phyloP scores from a whole-genome alignment of 129 eudicot species.

The Ambrosia artemisiifolia region DNA sequence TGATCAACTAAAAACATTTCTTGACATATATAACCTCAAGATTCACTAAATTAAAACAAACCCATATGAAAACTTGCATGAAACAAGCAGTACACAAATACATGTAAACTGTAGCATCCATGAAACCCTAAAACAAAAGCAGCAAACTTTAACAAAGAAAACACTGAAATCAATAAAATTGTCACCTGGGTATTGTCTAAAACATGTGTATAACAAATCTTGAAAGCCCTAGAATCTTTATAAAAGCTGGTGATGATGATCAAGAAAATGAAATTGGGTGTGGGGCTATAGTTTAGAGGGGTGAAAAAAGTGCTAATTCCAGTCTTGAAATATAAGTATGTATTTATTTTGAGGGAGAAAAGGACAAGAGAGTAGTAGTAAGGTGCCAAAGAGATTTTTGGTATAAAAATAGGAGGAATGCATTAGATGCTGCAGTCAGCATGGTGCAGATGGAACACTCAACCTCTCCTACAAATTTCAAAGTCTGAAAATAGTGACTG shows the following conservation, averaged over 20 bases:
- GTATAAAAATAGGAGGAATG: constrained; percentile 29
- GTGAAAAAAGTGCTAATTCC: constrained; percentile 38
- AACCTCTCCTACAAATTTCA: constrained; percentile 2
- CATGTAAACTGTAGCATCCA: neutral
- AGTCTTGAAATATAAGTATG: constrained; percentile 21
- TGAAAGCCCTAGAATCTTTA: constrained; percentile 38
- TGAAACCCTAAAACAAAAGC: constrained; percentile 33
- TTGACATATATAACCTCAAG: too few relatives aligned
- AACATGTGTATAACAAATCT: constrained; percentile 21
- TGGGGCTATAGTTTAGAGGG: constrained; percentile 32
- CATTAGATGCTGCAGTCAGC: constrained; percentile 37
- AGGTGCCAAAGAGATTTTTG: constrained; percentile 41
- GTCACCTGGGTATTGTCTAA: constrained; percentile 34
- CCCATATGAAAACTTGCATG: constrained; percentile 20
- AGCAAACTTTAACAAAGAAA: neutral
- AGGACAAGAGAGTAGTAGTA: constrained; percentile 27
- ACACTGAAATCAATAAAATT: constrained; percentile 21
- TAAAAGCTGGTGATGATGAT: constrained; percentile 25
- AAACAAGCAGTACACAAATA: neutral
- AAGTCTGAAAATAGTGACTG: constrained; percentile 27
- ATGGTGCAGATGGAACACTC: constrained; percentile 22
- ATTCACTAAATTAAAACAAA: neutral
- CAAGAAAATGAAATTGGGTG: constrained; percentile 41
- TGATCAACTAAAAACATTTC: constrained; percentile 4
- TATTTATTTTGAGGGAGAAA: constrained; percentile 20